phyloP scores from a whole-genome alignment of 495 filamentous ascomycete genomes.

The Penicillium egyptiacum region DNA sequence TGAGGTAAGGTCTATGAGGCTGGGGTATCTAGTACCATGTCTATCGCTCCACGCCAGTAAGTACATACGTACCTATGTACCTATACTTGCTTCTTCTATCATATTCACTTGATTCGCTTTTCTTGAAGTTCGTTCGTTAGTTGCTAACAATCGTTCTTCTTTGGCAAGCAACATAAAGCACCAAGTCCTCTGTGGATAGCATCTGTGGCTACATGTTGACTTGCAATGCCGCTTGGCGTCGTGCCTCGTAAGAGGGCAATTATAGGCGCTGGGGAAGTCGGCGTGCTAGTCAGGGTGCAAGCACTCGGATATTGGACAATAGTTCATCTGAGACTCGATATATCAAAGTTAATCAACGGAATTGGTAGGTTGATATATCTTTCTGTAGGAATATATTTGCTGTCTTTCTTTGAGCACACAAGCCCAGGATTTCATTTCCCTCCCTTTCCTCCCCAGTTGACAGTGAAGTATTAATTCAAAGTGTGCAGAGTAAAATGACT shows the following conservation, averaged over 20 bases:
- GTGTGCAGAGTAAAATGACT: background rate
- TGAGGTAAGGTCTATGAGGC: slow-evolving; percentile 6
- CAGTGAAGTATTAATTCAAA: background rate
- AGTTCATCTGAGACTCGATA: background rate
- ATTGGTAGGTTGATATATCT: background rate
- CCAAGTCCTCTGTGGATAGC: background rate
- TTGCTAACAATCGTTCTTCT: background rate
- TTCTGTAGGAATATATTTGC: background rate
- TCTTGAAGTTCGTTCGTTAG: background rate
- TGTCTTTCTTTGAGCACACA: background rate
- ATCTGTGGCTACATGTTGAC: background rate
- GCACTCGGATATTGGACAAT: background rate
- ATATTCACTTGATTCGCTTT: background rate
- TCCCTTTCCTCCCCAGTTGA: background rate
- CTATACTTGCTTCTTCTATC: background rate
- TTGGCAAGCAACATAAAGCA: background rate
- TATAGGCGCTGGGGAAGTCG: background rate
- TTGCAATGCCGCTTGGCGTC: background rate
- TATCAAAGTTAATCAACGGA: background rate
- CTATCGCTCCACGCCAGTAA: slow-evolving; percentile 7
- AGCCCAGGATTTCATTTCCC: background rate
- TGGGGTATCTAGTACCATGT: background rate
- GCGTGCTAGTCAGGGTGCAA: background rate
- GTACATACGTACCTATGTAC: no score
- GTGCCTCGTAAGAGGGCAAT: background rate